A percentile compares a stretch with the other conserved stretches of the same genome.
Evolutionary conservation across 192 early-diverging fungal genomes (phyloP).

Genomic region (Paraglomus brasilianum): DNA sequence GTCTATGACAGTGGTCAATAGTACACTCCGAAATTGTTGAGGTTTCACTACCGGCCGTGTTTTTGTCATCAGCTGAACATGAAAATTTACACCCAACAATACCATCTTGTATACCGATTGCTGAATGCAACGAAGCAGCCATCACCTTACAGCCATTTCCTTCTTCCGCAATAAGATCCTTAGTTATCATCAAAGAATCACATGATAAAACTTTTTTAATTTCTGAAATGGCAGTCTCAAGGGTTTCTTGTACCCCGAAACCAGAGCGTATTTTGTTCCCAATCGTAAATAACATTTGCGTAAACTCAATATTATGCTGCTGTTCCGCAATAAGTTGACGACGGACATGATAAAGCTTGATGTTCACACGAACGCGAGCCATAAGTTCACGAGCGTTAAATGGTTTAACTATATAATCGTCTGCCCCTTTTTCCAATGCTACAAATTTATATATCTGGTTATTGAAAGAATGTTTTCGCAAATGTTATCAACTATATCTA

Average conservation of each 20-base stretch:
- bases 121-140: no score
- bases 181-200: constrained; percentile 36
- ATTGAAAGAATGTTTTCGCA: no score
- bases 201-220: constrained; percentile 41
- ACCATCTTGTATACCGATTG: background rate
- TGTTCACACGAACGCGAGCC: constrained; percentile 52
- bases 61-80: no score
- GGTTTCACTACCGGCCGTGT: no score
- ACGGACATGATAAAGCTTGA: constrained; percentile 48
- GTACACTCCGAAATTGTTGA: no score
- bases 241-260: constrained; percentile 33
- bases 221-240: constrained; percentile 36
- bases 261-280: constrained; percentile 40
- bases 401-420: constrained; percentile 57
- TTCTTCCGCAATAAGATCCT: constrained; percentile 2
- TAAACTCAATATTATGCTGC: constrained; percentile 38
- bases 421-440: constrained; percentile 53
- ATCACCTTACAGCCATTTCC: constrained; percentile 9
- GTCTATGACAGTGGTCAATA: no score
- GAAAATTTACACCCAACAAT: no score
- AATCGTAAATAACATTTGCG: constrained; percentile 41
- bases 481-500: no score
- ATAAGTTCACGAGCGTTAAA: constrained; percentile 53
- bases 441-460: background rate
- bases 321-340: constrained; percentile 43